phyloP scores from a whole-genome alignment of 2,329 filamentous ascomycete species.

The Colletotrichum falcatum region DNA sequence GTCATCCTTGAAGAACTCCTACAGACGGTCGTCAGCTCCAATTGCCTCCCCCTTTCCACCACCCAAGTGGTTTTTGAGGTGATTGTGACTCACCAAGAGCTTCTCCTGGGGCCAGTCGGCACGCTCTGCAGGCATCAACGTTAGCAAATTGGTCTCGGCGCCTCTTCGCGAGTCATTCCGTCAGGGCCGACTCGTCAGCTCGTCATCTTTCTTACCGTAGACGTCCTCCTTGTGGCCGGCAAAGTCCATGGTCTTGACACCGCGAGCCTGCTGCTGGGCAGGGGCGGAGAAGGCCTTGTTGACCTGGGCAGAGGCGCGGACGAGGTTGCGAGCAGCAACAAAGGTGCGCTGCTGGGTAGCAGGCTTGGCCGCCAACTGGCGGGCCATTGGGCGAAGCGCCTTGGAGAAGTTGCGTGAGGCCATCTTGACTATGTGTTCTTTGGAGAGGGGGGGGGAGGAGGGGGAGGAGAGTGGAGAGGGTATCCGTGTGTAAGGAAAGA shows the following conservation, averaged over 20 bases:
- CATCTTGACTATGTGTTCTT: slow-evolving; percentile 68
- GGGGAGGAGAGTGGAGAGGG: slow-evolving; percentile 47
- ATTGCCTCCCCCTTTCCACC: slow-evolving; percentile 10
- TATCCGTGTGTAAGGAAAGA: slow-evolving; percentile 43
- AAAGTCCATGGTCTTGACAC: slow-evolving; percentile 99
- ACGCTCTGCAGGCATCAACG: slow-evolving; percentile 75
- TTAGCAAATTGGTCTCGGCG: slow-evolving; percentile 37
- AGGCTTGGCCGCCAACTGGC: slow-evolving; percentile 70
- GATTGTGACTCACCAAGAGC: slow-evolving; percentile 79
- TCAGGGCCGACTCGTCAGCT: not conserved
- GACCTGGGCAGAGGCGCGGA: slow-evolving; percentile 62
- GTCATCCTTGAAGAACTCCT: slow-evolving; percentile 99
- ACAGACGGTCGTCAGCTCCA: slow-evolving; percentile 39
- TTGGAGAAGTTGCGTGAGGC: slow-evolving; percentile 80
- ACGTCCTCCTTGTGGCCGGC: slow-evolving; percentile 95
- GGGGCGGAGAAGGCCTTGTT: slow-evolving; percentile 56
- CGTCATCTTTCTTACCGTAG: slow-evolving; percentile 74
- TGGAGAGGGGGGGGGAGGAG: slow-evolving; percentile 52
- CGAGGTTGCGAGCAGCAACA: slow-evolving; percentile 68
- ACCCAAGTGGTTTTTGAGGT: not conserved
- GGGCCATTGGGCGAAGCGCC: slow-evolving; percentile 73
- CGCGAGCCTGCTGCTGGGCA: slow-evolving; percentile 78
- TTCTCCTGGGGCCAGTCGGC: slow-evolving; percentile 99
- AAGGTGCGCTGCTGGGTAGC: slow-evolving; percentile 73
- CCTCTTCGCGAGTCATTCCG: slow-evolving; percentile 33